Conservation (phyloP, 2,329 filamentous ascomycete genomes). For the Epichloe coenophiala region DNA sequence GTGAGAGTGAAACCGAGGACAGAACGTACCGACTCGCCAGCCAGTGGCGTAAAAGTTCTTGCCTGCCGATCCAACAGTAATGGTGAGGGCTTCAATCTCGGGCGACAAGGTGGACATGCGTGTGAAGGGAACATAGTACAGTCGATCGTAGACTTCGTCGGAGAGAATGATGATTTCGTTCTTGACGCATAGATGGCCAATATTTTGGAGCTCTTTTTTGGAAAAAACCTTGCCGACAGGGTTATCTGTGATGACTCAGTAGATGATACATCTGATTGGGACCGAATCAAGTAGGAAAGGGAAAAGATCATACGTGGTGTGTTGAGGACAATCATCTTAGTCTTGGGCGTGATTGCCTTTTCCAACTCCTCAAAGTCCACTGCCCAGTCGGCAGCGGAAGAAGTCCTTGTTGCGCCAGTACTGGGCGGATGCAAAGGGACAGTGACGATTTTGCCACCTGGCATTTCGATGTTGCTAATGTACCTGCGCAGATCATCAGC, state of each 20-base stretch:
- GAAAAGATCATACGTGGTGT: constrained; percentile 40
- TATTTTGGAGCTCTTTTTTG: constrained; percentile 64
- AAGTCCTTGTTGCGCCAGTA: constrained; percentile 64
- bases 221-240: constrained; percentile 94
- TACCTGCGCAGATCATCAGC: constrained; percentile 24
- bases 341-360: constrained; percentile 66
- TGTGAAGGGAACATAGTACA: constrained; percentile 93
- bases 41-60: constrained; percentile 98
- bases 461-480: constrained; percentile 97
- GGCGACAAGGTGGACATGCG: constrained; percentile 82
- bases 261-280: neutral
- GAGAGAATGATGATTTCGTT: constrained; percentile 88
- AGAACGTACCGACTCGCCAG: constrained; percentile 61
- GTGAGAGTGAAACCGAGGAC: neutral
- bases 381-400: constrained; percentile 77
- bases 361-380: constrained; percentile 76
- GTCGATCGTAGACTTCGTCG: constrained; percentile 85
- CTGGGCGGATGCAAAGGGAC: constrained; percentile 85
- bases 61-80: constrained; percentile 90
- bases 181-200: constrained; percentile 82
- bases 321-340: constrained; percentile 92
- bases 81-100: constrained; percentile 72
- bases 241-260: constrained; percentile 48
- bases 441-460: constrained; percentile 86
- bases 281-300: neutral